Percentiles rank a stretch among this genome's conserved stretches.
These are phyloP conservation scores for Hanseniaspora lindneri DNA, from an alignment of 805 yeast genomes.

Conservation along the genomic window DNA sequence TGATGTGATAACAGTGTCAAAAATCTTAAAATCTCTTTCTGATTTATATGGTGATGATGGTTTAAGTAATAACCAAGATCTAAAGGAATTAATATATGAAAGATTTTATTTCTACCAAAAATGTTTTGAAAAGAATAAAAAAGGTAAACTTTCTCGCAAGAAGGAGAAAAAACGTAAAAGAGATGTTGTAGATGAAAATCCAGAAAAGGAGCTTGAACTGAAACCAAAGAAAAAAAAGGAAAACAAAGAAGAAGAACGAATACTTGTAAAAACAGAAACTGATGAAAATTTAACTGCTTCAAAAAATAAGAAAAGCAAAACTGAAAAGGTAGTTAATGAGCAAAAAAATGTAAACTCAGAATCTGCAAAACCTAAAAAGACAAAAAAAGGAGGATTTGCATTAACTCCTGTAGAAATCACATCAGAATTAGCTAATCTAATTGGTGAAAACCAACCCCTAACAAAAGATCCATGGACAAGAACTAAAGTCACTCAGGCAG, in stretches of 20 bases:
- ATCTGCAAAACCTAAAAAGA: neutral
- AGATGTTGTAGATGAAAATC: too few relatives aligned
- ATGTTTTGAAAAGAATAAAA: neutral
- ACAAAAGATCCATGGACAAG: conserved; percentile 26
- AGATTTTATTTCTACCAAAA: conserved; percentile 5
- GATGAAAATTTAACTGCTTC: neutral
- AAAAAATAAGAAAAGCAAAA: neutral
- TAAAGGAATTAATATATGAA: conserved; percentile 9
- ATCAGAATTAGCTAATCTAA: neutral
- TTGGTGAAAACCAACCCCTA: neutral
- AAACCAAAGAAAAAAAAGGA: neutral
- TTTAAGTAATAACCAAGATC: neutral
- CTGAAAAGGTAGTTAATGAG: neutral
- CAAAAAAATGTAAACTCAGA: neutral
- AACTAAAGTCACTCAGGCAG: conserved; percentile 54
- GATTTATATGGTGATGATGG: conserved; percentile 2
- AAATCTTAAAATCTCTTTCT: neutral
- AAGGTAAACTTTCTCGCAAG: neutral
- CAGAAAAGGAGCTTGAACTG: too few relatives aligned
- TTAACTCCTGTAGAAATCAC: neutral
- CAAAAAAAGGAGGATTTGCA: conserved; percentile 1
- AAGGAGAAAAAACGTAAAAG: too few relatives aligned
- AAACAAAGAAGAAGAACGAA: neutral
- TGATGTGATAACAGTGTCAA: conserved; percentile 4
- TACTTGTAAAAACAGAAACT: neutral